A percentile compares a stretch with the other conserved stretches of the same genome.
phyloP scores from a whole-genome alignment of 2,329 filamentous ascomycete species.

The Phoma sp. region DNA sequence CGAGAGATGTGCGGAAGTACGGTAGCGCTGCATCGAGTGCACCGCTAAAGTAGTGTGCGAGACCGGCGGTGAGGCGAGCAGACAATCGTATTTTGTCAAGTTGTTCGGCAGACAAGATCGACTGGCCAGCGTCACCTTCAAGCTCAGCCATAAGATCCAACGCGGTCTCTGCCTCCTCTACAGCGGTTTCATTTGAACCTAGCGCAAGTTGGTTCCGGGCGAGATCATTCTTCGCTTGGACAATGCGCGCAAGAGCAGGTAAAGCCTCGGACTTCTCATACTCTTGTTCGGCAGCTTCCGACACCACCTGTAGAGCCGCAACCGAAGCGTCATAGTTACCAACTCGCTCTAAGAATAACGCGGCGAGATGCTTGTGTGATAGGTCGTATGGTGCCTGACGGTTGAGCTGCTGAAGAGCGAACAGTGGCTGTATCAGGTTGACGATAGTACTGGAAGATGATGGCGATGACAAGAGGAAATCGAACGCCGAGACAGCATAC shows the following conservation, averaged over 20 bases:
- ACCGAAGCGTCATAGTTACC: conserved; percentile 71
- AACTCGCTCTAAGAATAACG: conserved; percentile 82
- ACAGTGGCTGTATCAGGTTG: conserved; percentile 80
- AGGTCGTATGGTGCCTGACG: conserved; percentile 74
- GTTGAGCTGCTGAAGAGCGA: conserved; percentile 83
- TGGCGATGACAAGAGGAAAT: conserved; percentile 71
- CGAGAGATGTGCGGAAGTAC: conserved; percentile 80
- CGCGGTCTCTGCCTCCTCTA: conserved; percentile 80
- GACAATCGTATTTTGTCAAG: conserved; percentile 78
- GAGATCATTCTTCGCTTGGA: conserved; percentile 84
- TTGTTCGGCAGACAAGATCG: conserved; percentile 67
- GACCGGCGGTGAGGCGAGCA: conserved; percentile 81
- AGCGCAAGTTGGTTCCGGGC: conserved; percentile 81
- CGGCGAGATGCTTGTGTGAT: conserved; percentile 76
- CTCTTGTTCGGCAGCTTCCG: conserved; percentile 73
- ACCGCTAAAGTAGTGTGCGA: conserved; percentile 77
- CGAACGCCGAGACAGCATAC: conserved; percentile 82
- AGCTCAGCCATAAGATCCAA: conserved; percentile 79
- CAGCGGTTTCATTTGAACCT: conserved; percentile 69
- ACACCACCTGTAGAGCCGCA: conserved; percentile 69
- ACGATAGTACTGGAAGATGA: conserved; percentile 60
- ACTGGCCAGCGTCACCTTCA: conserved; percentile 50
- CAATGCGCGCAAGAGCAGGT: conserved; percentile 75
- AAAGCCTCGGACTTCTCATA: conserved; percentile 85
- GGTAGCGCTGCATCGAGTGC: conserved; percentile 72